Conservation (phyloP, 1,139 yeast genomes). For the Taiozyma onychis region DNA sequence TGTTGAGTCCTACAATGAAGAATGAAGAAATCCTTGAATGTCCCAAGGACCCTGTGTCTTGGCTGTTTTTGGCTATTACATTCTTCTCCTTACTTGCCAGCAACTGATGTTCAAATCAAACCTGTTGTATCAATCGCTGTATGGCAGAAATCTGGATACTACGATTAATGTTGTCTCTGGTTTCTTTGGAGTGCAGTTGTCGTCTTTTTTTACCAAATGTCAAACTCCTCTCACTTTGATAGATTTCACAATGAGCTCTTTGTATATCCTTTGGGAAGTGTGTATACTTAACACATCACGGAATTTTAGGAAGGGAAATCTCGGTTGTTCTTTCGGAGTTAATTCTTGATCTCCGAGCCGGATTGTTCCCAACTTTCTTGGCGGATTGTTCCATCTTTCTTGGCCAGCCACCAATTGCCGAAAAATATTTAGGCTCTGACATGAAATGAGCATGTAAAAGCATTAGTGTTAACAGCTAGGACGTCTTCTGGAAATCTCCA, state of each 20-base stretch:
- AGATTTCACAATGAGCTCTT: constrained; percentile 39
- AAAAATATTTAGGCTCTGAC: too few relatives aligned
- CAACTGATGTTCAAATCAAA: constrained; percentile 40
- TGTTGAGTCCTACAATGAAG: constrained; percentile 29
- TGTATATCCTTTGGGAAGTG: constrained; percentile 32
- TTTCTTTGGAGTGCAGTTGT: not conserved
- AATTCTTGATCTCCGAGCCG: too few relatives aligned
- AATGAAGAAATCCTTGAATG: constrained; percentile 39
- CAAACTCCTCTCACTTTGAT: constrained; percentile 25
- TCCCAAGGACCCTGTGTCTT: constrained; percentile 40
- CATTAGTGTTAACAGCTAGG: too few relatives aligned
- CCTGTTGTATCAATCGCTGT: not conserved
- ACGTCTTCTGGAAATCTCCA: not conserved
- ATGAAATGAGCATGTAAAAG: too few relatives aligned
- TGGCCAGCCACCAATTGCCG: too few relatives aligned
- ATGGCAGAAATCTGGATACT: not conserved
- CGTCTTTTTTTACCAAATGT: not conserved
- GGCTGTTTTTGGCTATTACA: constrained; percentile 36
- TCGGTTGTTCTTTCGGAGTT: too few relatives aligned
- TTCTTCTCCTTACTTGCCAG: constrained; percentile 26
- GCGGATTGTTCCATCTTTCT: too few relatives aligned
- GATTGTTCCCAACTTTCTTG: too few relatives aligned
- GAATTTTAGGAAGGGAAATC: too few relatives aligned
- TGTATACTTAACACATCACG: not conserved
- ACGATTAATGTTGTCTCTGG: not conserved